These are phyloP conservation scores for Funneliformis mosseae DNA, from an alignment of 192 early-diverging fungal species.

Conservation along the genomic window DNA sequence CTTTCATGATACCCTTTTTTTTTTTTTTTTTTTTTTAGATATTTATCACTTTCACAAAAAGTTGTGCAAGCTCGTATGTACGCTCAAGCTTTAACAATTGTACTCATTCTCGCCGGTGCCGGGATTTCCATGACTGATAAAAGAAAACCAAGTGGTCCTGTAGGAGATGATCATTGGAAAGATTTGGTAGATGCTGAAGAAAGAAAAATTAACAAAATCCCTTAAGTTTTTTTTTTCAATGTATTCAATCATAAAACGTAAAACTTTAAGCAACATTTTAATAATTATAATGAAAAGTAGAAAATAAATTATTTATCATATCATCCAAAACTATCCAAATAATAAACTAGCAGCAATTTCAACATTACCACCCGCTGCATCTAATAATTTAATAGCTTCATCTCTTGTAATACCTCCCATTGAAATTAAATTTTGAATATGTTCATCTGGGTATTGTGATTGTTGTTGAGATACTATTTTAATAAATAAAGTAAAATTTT, in stretches of 20 bases:
- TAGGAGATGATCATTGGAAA: slow-evolving; percentile 16
- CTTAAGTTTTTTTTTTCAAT: not conserved
- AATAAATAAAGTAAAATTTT: too few species aligned
- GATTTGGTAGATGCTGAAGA: slow-evolving; percentile 22
- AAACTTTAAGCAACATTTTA: not conserved
- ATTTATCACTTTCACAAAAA: slow-evolving; percentile 63
- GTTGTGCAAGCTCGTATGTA: slow-evolving; percentile 74
- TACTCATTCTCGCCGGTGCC: slow-evolving; percentile 63
- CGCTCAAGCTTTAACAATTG: slow-evolving; percentile 66
- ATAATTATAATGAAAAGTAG: slow-evolving; percentile 1
- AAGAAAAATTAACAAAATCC: slow-evolving; percentile 9
- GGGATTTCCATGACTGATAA: slow-evolving; percentile 45
- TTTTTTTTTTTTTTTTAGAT: slow-evolving; percentile 22
- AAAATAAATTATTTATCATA: not conserved
- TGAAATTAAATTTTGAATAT: slow-evolving; percentile 72
- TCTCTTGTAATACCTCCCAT: slow-evolving; percentile 83
- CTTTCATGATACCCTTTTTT: not conserved
- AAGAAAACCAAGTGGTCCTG: not conserved
- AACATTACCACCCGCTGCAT: slow-evolving; percentile 78
- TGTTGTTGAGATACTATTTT: not conserved
- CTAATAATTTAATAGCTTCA: slow-evolving; percentile 79
- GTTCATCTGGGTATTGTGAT: slow-evolving; percentile 51
- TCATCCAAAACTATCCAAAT: slow-evolving; percentile 51
- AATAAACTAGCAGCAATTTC: slow-evolving; percentile 87
- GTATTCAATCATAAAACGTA: not conserved